A percentile compares a stretch with the other conserved stretches of the same genome.
These are phyloP conservation scores for Penicillium argentinense DNA, from an alignment of 495 filamentous ascomycete species.

Conservation along the genomic window DNA sequence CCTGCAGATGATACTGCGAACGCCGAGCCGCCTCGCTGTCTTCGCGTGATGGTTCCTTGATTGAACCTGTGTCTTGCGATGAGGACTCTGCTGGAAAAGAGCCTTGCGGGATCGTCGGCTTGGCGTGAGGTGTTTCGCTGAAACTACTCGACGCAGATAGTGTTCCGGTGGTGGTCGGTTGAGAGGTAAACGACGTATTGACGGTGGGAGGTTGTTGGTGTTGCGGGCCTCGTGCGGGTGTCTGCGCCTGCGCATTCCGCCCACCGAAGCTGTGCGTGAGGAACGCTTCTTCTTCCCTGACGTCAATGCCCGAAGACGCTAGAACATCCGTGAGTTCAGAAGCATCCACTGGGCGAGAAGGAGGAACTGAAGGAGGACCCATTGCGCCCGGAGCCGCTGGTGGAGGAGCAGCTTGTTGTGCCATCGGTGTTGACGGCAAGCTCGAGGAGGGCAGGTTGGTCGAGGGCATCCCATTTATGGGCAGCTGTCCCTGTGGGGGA, in stretches of 20 bases:
- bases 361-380: constrained; percentile 78
- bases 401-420: constrained; percentile 26
- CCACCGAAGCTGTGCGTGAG: constrained; percentile 61
- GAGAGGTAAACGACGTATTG: constrained; percentile 42
- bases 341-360: constrained; percentile 66
- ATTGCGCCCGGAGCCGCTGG: constrained; percentile 57
- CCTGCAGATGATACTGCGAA: constrained; percentile 54
- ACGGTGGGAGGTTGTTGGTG: constrained; percentile 36
- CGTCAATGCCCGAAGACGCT: constrained; percentile 75
- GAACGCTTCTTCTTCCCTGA: constrained; percentile 77
- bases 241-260: constrained; percentile 42
- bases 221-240: constrained; percentile 44
- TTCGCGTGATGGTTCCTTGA: constrained; percentile 44
- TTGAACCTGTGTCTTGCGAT: constrained; percentile 31
- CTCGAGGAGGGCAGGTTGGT: constrained; percentile 37
- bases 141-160: constrained; percentile 40
- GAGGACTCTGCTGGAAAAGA: constrained; percentile 34
- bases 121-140: constrained; percentile 34
- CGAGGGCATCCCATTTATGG: constrained; percentile 34
- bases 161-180: constrained; percentile 42
- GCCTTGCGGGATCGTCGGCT: constrained; percentile 32
- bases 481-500: constrained; percentile 31
- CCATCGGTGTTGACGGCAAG: constrained; percentile 28
- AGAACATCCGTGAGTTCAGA: constrained; percentile 76
- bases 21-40: constrained; percentile 45